Percentiles rank a stretch among this genome's conserved stretches.
These are phyloP conservation scores for Dactylorhiza incarnata DNA, from an alignment of 106 monocot species.

Conservation along the genomic window DNA sequence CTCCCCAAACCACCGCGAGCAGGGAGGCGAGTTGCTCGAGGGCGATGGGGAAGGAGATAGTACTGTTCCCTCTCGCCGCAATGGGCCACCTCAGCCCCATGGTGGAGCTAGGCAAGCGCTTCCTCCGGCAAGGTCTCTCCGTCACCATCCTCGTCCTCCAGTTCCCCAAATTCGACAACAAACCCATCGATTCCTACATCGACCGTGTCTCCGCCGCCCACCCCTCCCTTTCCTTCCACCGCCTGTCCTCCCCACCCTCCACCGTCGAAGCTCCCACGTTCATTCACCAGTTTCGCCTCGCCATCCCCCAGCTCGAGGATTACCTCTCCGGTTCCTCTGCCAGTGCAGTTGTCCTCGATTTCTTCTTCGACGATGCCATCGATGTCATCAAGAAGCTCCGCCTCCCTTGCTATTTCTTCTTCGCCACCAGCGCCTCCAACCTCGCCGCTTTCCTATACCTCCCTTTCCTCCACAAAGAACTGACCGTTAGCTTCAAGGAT, in stretches of 20 bases:
- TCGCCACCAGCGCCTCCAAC: slow-evolving; percentile 9
- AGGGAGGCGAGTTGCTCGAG: neutral
- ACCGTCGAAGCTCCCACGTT: neutral
- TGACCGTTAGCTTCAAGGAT: slow-evolving; percentile 17
- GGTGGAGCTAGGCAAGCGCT: slow-evolving; percentile 26
- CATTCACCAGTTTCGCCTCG: neutral
- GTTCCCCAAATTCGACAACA: neutral
- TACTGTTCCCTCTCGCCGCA: slow-evolving; percentile 13
- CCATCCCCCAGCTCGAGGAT: slow-evolving; percentile 7
- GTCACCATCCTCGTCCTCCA: slow-evolving; percentile 4
- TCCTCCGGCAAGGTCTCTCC: slow-evolving; percentile 2
- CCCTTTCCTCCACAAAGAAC: neutral
- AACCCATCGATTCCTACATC: slow-evolving; percentile 7
- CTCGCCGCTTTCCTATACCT: slow-evolving; percentile 8
- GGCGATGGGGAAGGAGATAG: slow-evolving; percentile 12
- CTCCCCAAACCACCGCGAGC: neutral
- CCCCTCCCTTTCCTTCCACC: slow-evolving; percentile 25
- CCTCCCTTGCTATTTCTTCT: slow-evolving; percentile 15
- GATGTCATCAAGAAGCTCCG: slow-evolving; percentile 8
- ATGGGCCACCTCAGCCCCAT: slow-evolving; percentile 29
- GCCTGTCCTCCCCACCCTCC: neutral
- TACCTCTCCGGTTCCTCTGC: slow-evolving; percentile 6
- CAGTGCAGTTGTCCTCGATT: slow-evolving; percentile 8
- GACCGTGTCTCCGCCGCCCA: slow-evolving; percentile 8
- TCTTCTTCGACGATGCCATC: slow-evolving; percentile 7